phyloP scores from a whole-genome alignment of 345 rosid species.

The Citrus maxima region DNA sequence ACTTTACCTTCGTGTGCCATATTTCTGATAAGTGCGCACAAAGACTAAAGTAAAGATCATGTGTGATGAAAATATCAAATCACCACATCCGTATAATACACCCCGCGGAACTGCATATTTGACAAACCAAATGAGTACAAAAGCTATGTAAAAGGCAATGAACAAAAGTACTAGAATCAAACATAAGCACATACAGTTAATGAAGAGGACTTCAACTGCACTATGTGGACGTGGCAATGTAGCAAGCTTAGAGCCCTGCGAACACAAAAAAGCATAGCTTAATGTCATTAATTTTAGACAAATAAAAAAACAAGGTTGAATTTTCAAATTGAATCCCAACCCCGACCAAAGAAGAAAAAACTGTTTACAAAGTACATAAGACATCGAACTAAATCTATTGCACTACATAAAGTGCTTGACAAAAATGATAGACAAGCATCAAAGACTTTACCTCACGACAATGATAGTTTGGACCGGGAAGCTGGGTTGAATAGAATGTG shows the following conservation, averaged over 20 bases:
- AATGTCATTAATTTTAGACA: background rate
- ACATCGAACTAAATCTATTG: background rate
- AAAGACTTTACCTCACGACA: constrained; percentile 74
- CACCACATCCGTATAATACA: constrained; percentile 90
- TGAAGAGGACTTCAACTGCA: constrained; percentile 59
- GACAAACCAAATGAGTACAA: constrained; percentile 24
- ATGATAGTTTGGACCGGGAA: constrained; percentile 98
- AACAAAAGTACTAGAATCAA: background rate
- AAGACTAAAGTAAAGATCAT: constrained; percentile 96
- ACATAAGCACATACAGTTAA: constrained; percentile 56
- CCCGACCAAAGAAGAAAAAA: background rate
- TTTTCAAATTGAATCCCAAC: background rate
- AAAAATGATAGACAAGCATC: background rate
- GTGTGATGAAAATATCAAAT: constrained; percentile 96
- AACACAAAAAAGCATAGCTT: constrained; percentile 5
- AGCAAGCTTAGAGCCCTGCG: constrained; percentile 85
- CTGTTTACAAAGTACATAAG: background rate
- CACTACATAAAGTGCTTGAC: background rate
- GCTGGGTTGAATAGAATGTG: constrained; percentile 94
- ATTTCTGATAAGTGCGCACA: constrained; percentile 91
- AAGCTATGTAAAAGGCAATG: background rate
- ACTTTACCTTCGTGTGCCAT: constrained; percentile 82
- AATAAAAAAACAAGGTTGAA: background rate
- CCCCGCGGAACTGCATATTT: constrained; percentile 85
- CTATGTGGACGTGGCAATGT: constrained; percentile 78